Evolutionary conservation across 2,329 filamentous ascomycete species (phyloP).

Genomic region (Beauveria asiatica): DNA sequence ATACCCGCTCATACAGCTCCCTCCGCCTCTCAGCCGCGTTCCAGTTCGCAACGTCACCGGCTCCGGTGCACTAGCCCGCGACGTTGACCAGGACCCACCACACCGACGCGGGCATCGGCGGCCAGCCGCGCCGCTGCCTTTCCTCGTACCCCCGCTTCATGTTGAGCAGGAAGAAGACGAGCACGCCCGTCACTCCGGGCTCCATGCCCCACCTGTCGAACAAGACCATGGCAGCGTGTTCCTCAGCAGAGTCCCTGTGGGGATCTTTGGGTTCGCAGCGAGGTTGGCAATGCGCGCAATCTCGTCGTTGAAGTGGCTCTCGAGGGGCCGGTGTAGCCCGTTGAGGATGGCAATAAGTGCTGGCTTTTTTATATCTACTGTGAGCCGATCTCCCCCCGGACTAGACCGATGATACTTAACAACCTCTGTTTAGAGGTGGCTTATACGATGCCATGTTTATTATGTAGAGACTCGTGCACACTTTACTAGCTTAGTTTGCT

Average conservation of each 20-base stretch:
- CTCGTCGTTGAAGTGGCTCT: constrained; percentile 39
- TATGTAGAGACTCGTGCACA: too few species aligned
- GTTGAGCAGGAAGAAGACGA: constrained; percentile 29
- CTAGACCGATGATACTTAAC: too few species aligned
- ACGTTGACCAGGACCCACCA: constrained; percentile 47
- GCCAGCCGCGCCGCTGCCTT: constrained; percentile 5
- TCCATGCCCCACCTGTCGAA: constrained; percentile 49
- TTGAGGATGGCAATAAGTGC: constrained; percentile 35
- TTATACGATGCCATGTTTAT: too few species aligned
- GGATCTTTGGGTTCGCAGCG: constrained; percentile 36
- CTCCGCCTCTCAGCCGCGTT: neutral
- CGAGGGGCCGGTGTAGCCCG: constrained; percentile 35
- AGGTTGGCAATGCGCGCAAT: constrained; percentile 38
- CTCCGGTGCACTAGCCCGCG: constrained; percentile 39
- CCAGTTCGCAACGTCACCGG: constrained; percentile 48
- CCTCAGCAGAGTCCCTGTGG: constrained; percentile 31
- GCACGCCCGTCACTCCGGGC: constrained; percentile 44
- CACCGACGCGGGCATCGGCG: constrained; percentile 5
- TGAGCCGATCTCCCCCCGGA: too few species aligned
- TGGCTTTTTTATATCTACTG: neutral
- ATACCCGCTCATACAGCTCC: neutral
- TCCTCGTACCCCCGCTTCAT: neutral
- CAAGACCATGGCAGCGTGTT: constrained; percentile 30
- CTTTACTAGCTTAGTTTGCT: too few species aligned
- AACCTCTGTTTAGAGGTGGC: too few species aligned